Evolutionary conservation across 2,329 filamentous ascomycete genomes (phyloP).

Genomic region (Botrytis fragariae): DNA sequence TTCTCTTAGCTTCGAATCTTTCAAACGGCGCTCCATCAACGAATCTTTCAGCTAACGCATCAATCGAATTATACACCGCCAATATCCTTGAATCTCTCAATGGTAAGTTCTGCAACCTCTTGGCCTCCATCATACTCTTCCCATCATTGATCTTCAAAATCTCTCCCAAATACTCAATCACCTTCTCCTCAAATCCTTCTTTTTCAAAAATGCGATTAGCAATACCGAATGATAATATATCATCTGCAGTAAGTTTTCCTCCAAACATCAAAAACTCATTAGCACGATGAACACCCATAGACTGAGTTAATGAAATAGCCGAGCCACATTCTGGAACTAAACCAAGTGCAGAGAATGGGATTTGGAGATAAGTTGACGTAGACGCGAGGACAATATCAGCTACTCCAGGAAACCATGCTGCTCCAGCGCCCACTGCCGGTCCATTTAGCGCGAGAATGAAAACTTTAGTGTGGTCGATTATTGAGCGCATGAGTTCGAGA

Average conservation of each 20-base stretch:
- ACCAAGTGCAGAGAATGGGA: slow-evolving; percentile 48
- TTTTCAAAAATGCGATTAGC: slow-evolving; percentile 47
- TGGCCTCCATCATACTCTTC: slow-evolving; percentile 52
- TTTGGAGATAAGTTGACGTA: slow-evolving; percentile 46
- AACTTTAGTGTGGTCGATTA: slow-evolving; percentile 51
- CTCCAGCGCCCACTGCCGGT: slow-evolving; percentile 49
- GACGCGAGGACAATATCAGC: slow-evolving; percentile 50
- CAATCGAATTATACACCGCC: slow-evolving; percentile 47
- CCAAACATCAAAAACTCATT: slow-evolving; percentile 55
- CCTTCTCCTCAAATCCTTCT: slow-evolving; percentile 44
- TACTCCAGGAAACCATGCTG: slow-evolving; percentile 50
- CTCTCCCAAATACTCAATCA: slow-evolving; percentile 44
- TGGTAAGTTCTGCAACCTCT: slow-evolving; percentile 48
- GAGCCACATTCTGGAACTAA: slow-evolving; percentile 51
- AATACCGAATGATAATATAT: slow-evolving; percentile 45
- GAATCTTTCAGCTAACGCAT: slow-evolving; percentile 49
- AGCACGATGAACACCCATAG: slow-evolving; percentile 49
- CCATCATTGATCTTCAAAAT: slow-evolving; percentile 48
- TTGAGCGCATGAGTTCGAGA: slow-evolving; percentile 43
- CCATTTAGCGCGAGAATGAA: slow-evolving; percentile 51
- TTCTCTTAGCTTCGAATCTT: slow-evolving; percentile 45
- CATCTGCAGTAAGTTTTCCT: slow-evolving; percentile 44
- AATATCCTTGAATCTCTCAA: slow-evolving; percentile 45
- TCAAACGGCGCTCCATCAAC: slow-evolving; percentile 46
- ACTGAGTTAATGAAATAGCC: slow-evolving; percentile 46